These are phyloP conservation scores for Solanum clarkiae DNA, from an alignment of 257 asterid species.

Conservation along the genomic window DNA sequence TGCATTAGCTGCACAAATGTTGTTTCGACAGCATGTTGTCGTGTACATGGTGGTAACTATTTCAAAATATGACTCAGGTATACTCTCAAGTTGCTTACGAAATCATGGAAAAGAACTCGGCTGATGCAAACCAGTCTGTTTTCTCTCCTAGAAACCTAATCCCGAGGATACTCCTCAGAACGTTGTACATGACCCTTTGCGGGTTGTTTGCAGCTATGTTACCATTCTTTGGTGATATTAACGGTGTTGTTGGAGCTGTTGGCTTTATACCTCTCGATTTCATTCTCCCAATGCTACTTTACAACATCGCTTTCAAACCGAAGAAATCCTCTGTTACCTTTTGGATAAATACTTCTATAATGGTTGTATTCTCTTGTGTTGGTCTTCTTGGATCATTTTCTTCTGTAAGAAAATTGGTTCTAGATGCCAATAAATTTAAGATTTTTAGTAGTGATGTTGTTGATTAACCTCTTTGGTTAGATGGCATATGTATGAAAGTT, in stretches of 20 bases:
- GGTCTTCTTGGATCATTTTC: conserved; percentile 79
- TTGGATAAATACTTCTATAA: conserved; percentile 58
- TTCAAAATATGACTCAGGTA: conserved; percentile 25
- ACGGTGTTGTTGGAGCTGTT: conserved; percentile 76
- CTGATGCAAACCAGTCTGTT: conserved; percentile 60
- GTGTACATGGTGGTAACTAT: background rate
- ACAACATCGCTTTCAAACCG: conserved; percentile 71
- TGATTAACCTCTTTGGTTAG: conserved; percentile 21
- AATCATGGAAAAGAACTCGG: conserved; percentile 87
- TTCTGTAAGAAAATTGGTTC: conserved; percentile 56
- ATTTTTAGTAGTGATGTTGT: conserved; percentile 69
- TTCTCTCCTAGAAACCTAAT: conserved; percentile 73
- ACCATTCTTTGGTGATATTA: conserved; percentile 94
- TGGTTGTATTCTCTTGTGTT: conserved; percentile 60
- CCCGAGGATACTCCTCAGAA: conserved; percentile 73
- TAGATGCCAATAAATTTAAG: conserved; percentile 66
- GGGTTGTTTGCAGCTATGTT: conserved; percentile 91
- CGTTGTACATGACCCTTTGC: conserved; percentile 49
- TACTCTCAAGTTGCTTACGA: conserved; percentile 97
- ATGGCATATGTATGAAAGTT: background rate
- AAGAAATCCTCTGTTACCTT: conserved; percentile 32
- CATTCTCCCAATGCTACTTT: conserved; percentile 85
- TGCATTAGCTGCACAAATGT: background rate
- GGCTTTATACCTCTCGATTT: conserved; percentile 97
- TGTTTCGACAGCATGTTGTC: background rate